Percentiles rank a stretch among this genome's conserved stretches.
phyloP scores from a whole-genome alignment of 495 filamentous ascomycete genomes.

The Aspergillus bertholletiae region DNA sequence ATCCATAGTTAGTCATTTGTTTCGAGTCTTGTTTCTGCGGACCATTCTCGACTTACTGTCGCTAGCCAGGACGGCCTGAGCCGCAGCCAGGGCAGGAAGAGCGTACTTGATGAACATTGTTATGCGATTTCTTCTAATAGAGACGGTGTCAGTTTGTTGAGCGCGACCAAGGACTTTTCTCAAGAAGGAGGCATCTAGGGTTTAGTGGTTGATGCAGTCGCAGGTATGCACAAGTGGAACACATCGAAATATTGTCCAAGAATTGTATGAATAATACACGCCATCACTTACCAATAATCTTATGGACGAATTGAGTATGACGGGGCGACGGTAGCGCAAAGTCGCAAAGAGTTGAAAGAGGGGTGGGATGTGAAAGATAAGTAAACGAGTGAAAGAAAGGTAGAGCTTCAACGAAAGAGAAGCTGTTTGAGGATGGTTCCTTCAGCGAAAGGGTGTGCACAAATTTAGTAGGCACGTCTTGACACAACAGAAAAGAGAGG shows the following conservation, averaged over 20 bases:
- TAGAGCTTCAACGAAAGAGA: constrained; percentile 33
- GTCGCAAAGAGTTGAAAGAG: constrained; percentile 24
- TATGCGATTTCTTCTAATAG: constrained; percentile 6
- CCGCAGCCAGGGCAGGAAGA: constrained; percentile 68
- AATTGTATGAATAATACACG: background rate
- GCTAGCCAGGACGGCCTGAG: constrained; percentile 61
- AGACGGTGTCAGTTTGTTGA: background rate
- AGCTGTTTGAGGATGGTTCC: constrained; percentile 18
- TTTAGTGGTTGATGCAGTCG: too few species aligned
- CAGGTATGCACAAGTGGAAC: too few species aligned
- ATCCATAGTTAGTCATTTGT: constrained; percentile 4
- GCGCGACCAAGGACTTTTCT: too few species aligned
- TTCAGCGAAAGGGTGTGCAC: constrained; percentile 28
- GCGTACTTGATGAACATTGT: constrained; percentile 76
- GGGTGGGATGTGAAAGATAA: constrained; percentile 28
- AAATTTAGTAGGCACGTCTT: constrained; percentile 45
- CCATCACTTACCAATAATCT: constrained; percentile 23
- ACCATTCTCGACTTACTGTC: constrained; percentile 13
- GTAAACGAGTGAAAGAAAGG: constrained; percentile 46
- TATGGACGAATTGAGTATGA: constrained; percentile 8
- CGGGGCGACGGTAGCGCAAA: constrained; percentile 1
- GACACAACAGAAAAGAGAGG: constrained; percentile 34
- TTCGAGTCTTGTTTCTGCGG: background rate
- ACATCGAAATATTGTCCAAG: background rate
- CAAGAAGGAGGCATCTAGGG: too few species aligned